Evolutionary conservation across 2,329 filamentous ascomycete species (phyloP), one percentile per base, ranked within the genome.

Genomic region (Aspergillus candidus): DNA sequence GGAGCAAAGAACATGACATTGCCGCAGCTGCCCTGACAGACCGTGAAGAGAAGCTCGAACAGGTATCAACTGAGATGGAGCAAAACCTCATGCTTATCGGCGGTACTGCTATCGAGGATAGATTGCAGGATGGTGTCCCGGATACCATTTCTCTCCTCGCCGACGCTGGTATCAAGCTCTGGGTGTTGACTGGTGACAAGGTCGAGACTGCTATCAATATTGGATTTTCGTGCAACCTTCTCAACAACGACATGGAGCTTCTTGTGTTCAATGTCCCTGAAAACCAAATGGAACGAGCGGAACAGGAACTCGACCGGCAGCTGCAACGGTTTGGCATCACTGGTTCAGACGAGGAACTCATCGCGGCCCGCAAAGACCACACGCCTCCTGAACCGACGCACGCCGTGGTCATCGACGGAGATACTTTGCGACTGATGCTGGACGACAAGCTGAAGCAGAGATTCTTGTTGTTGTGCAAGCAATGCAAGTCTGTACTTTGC

Each of bases 191-290:
- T 12, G 93, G 94, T 51, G 93, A 98, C 75, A 98, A 97, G 69
- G 91, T 97, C 29, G 93, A 98, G 70, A 98, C 93, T 17, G 93
- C 94, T 46, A 98, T 98, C 80, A 98, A 98, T 71, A 98, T 98
- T 62, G 93, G 93, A 2, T 98, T 97, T 69, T 98, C 94, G 10
- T 98, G 94, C 73, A 98, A 98, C 57, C 76, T 98, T 29, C 79
- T 98, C 43, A 89, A 91, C 69, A 98, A 96, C 66, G 88, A 95
- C 55, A 96, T 98, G 93, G 93, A 98, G 55, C 73, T 98, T 49
- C 86, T 98, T 52, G 81, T 94, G 38, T 76, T 98, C 56, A 94
- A 94, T 62, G 77, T 93, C 27, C 79, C 86, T 1, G 88, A 94
- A 52, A 84, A 89, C 43, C 78, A 83, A 48, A 55, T 84, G 8